A percentile compares a stretch with the other conserved stretches of the same genome.
phyloP scores from a whole-genome alignment of 192 early-diverging fungal genomes.

The Chytriomyces sp. region DNA sequence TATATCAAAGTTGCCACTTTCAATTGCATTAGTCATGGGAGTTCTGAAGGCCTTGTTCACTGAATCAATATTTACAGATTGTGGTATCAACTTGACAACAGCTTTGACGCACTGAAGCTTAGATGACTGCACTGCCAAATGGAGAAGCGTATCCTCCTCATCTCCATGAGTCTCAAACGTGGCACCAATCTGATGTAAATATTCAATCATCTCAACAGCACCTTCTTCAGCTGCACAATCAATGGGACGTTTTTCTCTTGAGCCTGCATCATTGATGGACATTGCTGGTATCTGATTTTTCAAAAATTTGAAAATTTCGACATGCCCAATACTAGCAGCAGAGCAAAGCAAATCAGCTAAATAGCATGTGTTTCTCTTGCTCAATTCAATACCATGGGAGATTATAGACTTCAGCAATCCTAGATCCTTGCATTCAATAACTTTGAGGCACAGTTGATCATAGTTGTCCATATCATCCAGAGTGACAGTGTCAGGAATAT shows the following conservation, averaged over 20 bases:
- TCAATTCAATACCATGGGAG: neutral
- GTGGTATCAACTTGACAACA: neutral
- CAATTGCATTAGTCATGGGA: neutral
- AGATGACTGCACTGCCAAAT: neutral
- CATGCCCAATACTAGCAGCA: neutral
- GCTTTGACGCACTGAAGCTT: neutral
- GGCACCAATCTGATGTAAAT: neutral
- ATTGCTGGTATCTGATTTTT: neutral
- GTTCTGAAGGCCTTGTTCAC: neutral
- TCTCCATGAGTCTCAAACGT: neutral
- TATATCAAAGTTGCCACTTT: neutral
- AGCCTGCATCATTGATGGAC: neutral
- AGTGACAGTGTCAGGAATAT: too few relatives aligned
- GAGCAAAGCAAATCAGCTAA: neutral
- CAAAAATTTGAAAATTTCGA: neutral
- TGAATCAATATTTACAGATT: neutral
- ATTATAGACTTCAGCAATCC: neutral
- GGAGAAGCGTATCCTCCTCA: neutral
- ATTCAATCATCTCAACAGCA: neutral
- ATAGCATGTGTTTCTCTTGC: neutral
- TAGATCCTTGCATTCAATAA: neutral
- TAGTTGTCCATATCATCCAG: neutral
- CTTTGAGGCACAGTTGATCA: neutral
- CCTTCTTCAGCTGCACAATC: neutral
- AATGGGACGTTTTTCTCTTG: neutral